These are phyloP conservation scores for Curvularia lunata DNA, from an alignment of 2,329 filamentous ascomycete species.

Conservation along the genomic window DNA sequence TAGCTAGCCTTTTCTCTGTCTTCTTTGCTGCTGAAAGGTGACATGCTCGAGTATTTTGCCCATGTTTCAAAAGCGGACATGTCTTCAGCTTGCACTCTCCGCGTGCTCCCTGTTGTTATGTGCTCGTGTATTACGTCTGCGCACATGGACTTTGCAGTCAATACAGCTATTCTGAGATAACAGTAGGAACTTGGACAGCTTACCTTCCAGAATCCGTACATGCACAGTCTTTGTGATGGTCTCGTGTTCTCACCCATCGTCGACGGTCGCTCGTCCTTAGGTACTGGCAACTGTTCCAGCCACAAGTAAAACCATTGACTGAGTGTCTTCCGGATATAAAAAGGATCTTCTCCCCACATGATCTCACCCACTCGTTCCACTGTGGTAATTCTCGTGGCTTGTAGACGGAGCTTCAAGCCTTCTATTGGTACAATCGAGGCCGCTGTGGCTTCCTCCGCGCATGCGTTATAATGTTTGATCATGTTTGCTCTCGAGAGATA, in stretches of 20 bases:
- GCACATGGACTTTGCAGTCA: not conserved
- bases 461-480: not conserved
- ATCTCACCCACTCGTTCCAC: not conserved
- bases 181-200: too few relatives aligned
- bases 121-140: not conserved
- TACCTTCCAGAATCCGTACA: not conserved
- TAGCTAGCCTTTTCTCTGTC: not conserved
- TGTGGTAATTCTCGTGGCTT: not conserved
- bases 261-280: not conserved
- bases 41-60: not conserved
- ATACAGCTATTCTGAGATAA: too few relatives aligned
- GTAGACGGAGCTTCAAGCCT: not conserved
- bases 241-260: not conserved
- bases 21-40: not conserved
- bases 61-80: not conserved
- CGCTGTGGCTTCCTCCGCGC: not conserved
- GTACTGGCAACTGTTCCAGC: not conserved
- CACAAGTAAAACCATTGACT: not conserved
- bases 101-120: not conserved
- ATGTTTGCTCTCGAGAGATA: slow-evolving; percentile 5
- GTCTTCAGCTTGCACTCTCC: not conserved
- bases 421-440: not conserved
- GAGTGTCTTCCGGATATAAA: not conserved
- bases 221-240: not conserved
- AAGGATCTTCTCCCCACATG: not conserved